phyloP scores from a whole-genome alignment of 2,329 filamentous ascomycete genomes.

The Paradendryphiella salina region DNA sequence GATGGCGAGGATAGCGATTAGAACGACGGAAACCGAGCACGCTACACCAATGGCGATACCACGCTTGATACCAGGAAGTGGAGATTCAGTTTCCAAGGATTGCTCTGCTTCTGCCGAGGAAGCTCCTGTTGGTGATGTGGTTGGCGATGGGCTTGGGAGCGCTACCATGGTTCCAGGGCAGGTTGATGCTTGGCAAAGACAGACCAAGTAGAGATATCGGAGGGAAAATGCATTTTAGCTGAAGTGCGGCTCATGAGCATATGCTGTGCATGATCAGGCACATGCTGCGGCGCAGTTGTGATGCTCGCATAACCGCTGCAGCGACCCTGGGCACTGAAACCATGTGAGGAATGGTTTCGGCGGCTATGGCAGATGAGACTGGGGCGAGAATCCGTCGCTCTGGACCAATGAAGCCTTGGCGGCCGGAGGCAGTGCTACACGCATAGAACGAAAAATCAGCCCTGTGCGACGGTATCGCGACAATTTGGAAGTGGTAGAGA shows the following conservation, averaged over 20 bases:
- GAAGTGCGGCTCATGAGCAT: slow-evolving; percentile 7
- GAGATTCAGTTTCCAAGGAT: slow-evolving; percentile 7
- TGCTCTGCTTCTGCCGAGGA: slow-evolving; percentile 1
- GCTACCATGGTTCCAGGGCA: slow-evolving; percentile 7
- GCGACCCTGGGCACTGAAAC: slow-evolving; percentile 1
- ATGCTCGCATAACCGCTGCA: slow-evolving; percentile 2
- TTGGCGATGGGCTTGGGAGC: slow-evolving; percentile 3
- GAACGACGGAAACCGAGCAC: slow-evolving; percentile 26
- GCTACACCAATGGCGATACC: slow-evolving; percentile 37
- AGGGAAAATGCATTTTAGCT: slow-evolving; percentile 1
- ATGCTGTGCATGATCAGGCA: slow-evolving; percentile 1
- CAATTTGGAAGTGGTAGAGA: neutral
- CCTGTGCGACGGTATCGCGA: slow-evolving; percentile 4
- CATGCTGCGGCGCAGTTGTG: slow-evolving; percentile 15
- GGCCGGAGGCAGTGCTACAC: slow-evolving; percentile 7
- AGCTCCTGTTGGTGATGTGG: neutral
- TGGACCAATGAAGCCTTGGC: slow-evolving; percentile 10
- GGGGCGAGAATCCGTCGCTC: slow-evolving; percentile 1
- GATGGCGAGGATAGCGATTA: slow-evolving; percentile 29
- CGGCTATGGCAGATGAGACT: slow-evolving; percentile 6
- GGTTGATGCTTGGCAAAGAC: neutral
- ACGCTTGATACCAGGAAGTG: slow-evolving; percentile 37
- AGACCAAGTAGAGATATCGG: neutral
- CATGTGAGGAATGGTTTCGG: slow-evolving; percentile 10
- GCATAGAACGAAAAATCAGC: slow-evolving; percentile 4